These are phyloP conservation scores for Tremella fuciformis DNA, from an alignment of 768 basidiomycete species.

Conservation along the genomic window DNA sequence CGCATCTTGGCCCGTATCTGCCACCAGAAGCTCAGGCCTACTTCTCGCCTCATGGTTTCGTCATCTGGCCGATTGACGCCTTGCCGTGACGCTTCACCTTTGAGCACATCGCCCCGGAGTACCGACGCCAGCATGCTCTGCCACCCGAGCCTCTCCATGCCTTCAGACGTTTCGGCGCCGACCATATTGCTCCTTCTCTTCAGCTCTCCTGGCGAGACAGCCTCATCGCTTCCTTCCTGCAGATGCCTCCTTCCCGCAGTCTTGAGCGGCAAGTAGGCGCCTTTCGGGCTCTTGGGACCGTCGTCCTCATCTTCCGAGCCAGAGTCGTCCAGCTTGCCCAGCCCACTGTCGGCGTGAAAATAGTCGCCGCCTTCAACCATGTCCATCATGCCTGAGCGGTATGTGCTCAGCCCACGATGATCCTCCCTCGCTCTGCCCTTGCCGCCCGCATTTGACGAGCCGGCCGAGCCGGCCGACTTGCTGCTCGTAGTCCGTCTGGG, in stretches of 20 bases:
- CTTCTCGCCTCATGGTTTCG: constrained; percentile 50
- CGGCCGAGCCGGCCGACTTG: not conserved
- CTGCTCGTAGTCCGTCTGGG: not conserved
- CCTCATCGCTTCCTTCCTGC: constrained; percentile 2
- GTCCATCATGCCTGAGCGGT: constrained; percentile 7
- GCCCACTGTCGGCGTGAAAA: constrained; percentile 17
- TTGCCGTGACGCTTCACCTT: constrained; percentile 90
- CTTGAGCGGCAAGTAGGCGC: constrained; percentile 1
- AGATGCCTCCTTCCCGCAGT: not conserved
- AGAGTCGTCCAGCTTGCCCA: constrained; percentile 15
- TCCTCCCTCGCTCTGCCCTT: constrained; percentile 5
- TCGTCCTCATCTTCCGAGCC: constrained; percentile 23
- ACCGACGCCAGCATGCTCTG: constrained; percentile 92
- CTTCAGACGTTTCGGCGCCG: constrained; percentile 64
- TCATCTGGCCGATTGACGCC: constrained; percentile 71
- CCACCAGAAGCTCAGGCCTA: constrained; percentile 65
- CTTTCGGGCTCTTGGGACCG: constrained; percentile 5
- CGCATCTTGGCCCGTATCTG: constrained; percentile 83
- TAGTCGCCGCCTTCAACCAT: constrained; percentile 32
- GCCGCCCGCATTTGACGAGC: not conserved
- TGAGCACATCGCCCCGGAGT: constrained; percentile 87
- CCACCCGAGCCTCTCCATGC: constrained; percentile 87
- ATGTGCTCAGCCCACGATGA: not conserved
- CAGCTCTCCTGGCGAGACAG: not conserved
- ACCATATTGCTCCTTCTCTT: not conserved